phyloP scores from a whole-genome alignment of 805 yeast genomes.

The Nakazawaea ambrosiae region DNA sequence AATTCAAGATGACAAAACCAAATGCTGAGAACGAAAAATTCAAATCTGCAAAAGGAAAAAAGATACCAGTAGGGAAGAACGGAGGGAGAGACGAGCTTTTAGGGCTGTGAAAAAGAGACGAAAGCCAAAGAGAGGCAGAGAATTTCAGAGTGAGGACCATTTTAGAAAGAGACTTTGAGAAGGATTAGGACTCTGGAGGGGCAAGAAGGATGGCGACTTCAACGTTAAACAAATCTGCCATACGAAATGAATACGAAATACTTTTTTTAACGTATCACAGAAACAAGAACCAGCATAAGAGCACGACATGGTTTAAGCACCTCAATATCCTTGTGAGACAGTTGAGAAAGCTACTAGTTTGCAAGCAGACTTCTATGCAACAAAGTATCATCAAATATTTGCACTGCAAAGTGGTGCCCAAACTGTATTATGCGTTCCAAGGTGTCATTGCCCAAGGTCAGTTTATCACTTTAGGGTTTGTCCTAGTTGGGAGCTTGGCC shows the following conservation, averaged over 20 bases:
- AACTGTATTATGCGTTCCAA: conserved; percentile 55
- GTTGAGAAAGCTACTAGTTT: conserved; percentile 30
- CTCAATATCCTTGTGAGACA: conserved; percentile 57
- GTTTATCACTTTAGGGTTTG: conserved; percentile 66
- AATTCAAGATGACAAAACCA: no score
- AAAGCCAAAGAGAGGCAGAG: no score
- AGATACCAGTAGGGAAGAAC: no score
- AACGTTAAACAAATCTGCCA: no score
- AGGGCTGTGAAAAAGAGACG: no score
- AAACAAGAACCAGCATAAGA: conserved; percentile 69
- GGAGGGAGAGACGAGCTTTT: background rate
- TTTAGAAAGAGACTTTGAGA: no score
- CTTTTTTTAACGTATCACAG: conserved; percentile 63
- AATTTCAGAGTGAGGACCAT: no score
- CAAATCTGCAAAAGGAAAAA: no score
- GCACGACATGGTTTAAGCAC: conserved; percentile 70
- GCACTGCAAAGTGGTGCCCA: conserved; percentile 29
- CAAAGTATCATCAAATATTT: conserved; percentile 19
- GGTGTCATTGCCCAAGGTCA: conserved; percentile 70
- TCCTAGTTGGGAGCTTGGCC: conserved; percentile 51
- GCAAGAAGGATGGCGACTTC: no score
- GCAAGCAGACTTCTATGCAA: conserved; percentile 5
- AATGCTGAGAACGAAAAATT: no score
- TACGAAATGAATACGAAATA: conserved; percentile 45
- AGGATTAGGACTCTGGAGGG: no score